Conservation (phyloP, 768 basidiomycete genomes). For the Hebeloma cylindrosporum region DNA sequence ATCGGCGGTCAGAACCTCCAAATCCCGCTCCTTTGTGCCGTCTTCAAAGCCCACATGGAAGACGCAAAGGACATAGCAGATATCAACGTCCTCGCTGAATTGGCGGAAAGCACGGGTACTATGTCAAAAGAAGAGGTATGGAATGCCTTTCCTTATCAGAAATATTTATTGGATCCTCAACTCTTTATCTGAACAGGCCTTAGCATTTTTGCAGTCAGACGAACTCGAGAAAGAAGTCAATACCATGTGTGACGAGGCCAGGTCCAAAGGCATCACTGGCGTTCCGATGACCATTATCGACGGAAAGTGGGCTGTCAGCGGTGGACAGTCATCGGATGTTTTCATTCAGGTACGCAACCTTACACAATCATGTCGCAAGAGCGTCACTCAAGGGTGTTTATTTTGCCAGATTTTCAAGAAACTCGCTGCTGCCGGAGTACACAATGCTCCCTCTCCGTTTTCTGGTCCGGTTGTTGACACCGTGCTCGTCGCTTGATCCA, state of each 20-base stretch:
- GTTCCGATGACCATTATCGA: conserved; percentile 82
- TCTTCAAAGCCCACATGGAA: conserved; percentile 70
- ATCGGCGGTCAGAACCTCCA: conserved; percentile 63
- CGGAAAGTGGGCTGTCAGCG: conserved; percentile 74
- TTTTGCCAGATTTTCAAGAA: conserved; percentile 51
- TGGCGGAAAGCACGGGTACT: conserved; percentile 54
- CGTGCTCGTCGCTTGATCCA: conserved; percentile 23
- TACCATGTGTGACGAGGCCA: conserved; percentile 59
- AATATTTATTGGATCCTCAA: neutral
- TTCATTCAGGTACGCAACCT: conserved; percentile 55
- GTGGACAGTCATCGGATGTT: conserved; percentile 70
- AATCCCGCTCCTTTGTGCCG: conserved; percentile 49
- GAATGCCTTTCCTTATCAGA: conserved; percentile 5
- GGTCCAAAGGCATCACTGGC: conserved; percentile 67
- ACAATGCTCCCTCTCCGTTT: conserved; percentile 36
- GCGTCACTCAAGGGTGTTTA: too few relatives aligned
- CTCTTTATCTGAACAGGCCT: conserved; percentile 48
- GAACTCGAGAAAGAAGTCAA: conserved; percentile 66
- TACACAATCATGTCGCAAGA: too few relatives aligned
- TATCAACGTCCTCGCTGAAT: conserved; percentile 52
- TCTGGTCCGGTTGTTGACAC: conserved; percentile 34
- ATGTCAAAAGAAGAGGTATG: conserved; percentile 63
- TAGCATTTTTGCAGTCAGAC: conserved; percentile 63
- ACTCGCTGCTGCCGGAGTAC: conserved; percentile 40
- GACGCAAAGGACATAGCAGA: conserved; percentile 65